Evolutionary conservation across 2,329 filamentous ascomycete species (phyloP).

Genomic region (Alternaria arborescens): DNA sequence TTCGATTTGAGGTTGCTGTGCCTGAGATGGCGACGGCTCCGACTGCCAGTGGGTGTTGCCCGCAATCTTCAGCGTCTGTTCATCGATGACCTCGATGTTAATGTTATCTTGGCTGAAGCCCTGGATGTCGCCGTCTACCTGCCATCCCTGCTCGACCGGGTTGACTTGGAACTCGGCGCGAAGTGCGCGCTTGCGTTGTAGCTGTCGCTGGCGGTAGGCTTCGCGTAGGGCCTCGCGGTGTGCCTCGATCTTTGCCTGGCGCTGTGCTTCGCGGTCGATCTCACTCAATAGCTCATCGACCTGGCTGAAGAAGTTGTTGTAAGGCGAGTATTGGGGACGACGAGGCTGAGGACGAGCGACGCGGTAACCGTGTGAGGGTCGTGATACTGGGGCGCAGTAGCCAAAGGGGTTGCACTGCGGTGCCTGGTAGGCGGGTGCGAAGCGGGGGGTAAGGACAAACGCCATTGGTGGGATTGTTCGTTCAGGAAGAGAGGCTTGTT

Average conservation of each 20-base stretch:
- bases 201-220: slow-evolving; percentile 24
- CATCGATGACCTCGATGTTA: slow-evolving; percentile 46
- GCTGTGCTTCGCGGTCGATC: slow-evolving; percentile 38
- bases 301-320: slow-evolving; percentile 44
- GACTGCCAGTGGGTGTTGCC: slow-evolving; percentile 41
- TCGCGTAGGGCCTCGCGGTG: slow-evolving; percentile 40
- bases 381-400: slow-evolving; percentile 33
- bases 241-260: slow-evolving; percentile 37
- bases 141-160: slow-evolving; percentile 41
- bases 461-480: slow-evolving; percentile 37
- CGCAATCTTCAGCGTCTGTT: slow-evolving; percentile 43
- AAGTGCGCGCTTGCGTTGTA: slow-evolving; percentile 42
- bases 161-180: slow-evolving; percentile 44
- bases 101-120: slow-evolving; percentile 49
- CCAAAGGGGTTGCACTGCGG: slow-evolving; percentile 41
- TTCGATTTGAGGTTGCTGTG: slow-evolving; percentile 20
- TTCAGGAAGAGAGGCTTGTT: slow-evolving; percentile 5
- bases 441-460: slow-evolving; percentile 45
- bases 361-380: slow-evolving; percentile 31
- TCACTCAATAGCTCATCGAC: slow-evolving; percentile 45
- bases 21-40: slow-evolving; percentile 23
- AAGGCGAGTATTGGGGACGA: slow-evolving; percentile 36
- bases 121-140: slow-evolving; percentile 43
- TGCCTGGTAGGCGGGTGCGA: slow-evolving; percentile 41
- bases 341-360: slow-evolving; percentile 25